Conservation (phyloP, 2,329 filamentous ascomycete species). For the Ceratocystis alfenasii region DNA sequence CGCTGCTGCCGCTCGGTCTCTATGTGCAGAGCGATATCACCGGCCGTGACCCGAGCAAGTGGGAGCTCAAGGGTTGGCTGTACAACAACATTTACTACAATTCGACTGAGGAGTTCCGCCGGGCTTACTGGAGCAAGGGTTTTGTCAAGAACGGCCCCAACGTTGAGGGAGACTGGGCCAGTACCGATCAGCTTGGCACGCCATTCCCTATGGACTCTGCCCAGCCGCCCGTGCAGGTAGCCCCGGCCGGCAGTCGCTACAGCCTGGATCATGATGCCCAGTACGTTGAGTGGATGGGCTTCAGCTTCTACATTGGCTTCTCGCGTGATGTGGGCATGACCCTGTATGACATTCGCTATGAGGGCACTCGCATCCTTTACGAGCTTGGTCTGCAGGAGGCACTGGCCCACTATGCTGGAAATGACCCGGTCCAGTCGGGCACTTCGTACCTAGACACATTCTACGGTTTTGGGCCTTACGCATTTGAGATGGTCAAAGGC, state of each 20-base stretch:
- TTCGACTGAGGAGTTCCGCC: constrained; percentile 29
- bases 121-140: constrained; percentile 32
- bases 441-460: constrained; percentile 35
- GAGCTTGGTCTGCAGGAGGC: constrained; percentile 43
- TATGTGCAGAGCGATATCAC: constrained; percentile 35
- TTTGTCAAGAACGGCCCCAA: constrained; percentile 30
- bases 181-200: constrained; percentile 29
- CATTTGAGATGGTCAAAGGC: constrained; percentile 32
- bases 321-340: constrained; percentile 35
- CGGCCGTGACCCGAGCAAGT: constrained; percentile 34
- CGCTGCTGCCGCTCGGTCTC: constrained; percentile 36
- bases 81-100: constrained; percentile 33
- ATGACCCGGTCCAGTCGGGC: constrained; percentile 34
- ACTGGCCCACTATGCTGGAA: constrained; percentile 40
- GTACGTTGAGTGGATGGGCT: constrained; percentile 43
- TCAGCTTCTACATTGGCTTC: constrained; percentile 39
- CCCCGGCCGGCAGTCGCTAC: constrained; percentile 33
- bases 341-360: constrained; percentile 40
- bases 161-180: constrained; percentile 29
- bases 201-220: constrained; percentile 30
- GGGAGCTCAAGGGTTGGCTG: constrained; percentile 34
- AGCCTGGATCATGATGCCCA: constrained; percentile 34
- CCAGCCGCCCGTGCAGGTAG: constrained; percentile 31
- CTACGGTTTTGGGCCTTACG: constrained; percentile 30
- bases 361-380: constrained; percentile 40